phyloP scores from a whole-genome alignment of 164 flowering plant species.

The Magnolia changhungtana region DNA sequence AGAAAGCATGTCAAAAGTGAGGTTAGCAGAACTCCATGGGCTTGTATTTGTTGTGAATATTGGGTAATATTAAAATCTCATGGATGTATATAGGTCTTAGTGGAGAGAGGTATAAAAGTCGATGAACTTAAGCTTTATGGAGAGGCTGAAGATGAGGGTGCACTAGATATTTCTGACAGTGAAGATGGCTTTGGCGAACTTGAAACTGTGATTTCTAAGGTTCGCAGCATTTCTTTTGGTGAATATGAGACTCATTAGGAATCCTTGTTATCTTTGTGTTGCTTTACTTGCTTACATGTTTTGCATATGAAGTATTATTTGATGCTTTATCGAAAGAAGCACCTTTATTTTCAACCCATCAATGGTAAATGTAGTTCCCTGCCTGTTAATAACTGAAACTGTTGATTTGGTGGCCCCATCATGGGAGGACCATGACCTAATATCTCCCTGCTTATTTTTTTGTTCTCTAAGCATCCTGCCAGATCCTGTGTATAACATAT shows the following conservation, averaged over 20 bases:
- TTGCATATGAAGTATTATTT: neutral
- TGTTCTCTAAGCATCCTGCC: neutral
- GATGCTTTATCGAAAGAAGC: neutral
- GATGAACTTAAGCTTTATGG: slow-evolving; percentile 88
- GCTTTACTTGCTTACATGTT: neutral
- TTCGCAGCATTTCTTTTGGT: slow-evolving; percentile 13
- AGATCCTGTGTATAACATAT: too few species aligned
- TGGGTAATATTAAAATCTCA: neutral
- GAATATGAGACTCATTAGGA: neutral
- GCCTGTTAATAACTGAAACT: neutral
- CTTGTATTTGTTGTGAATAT: neutral
- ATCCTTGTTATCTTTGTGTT: neutral
- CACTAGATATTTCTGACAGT: slow-evolving; percentile 38
- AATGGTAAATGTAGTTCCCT: neutral
- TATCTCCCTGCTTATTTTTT: neutral
- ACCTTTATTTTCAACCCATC: neutral
- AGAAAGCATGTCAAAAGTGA: neutral
- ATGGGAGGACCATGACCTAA: neutral
- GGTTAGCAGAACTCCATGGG: neutral
- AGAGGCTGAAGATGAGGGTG: slow-evolving; percentile 44
- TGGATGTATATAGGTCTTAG: slow-evolving; percentile 44
- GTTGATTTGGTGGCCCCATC: too few species aligned
- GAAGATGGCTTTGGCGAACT: slow-evolving; percentile 72
- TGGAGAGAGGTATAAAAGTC: slow-evolving; percentile 60
- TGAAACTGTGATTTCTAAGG: slow-evolving; percentile 79